phyloP scores from a whole-genome alignment of 2,329 filamentous ascomycete species.

The Dothidotthia symphoricarpi region DNA sequence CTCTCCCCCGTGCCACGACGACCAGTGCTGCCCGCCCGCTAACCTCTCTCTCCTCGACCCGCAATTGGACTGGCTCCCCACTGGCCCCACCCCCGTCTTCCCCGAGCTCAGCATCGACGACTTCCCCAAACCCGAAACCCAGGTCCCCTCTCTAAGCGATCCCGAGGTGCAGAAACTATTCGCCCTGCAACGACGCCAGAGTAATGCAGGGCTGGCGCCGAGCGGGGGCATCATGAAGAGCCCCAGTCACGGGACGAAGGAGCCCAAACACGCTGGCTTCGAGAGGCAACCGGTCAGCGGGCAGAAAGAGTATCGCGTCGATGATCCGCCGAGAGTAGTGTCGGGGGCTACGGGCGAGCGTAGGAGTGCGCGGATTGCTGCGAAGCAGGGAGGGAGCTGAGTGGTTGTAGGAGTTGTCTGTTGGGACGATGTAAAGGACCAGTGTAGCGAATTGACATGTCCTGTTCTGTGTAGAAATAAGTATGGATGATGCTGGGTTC shows the following conservation, averaged over 20 bases:
- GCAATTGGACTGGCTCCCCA: too few species aligned
- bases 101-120: constrained; percentile 3
- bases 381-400: background rate
- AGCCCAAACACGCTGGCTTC: constrained; percentile 11
- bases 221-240: constrained; percentile 3
- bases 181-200: constrained; percentile 1
- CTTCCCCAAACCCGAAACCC: background rate
- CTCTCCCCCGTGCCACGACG: too few species aligned
- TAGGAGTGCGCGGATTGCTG: constrained; percentile 1
- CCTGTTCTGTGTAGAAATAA: too few species aligned
- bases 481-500: too few species aligned
- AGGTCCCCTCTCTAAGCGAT: background rate
- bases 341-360: background rate
- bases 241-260: background rate
- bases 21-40: too few species aligned
- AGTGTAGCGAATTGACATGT: too few species aligned
- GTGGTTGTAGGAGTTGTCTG: too few species aligned
- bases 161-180: constrained; percentile 7
- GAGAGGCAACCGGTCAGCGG: constrained; percentile 14
- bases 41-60: too few species aligned
- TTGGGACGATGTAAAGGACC: too few species aligned
- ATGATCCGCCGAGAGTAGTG: constrained; percentile 17
- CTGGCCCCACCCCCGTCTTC: too few species aligned
- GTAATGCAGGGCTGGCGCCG: constrained; percentile 4
- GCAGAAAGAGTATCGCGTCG: constrained; percentile 11